These are phyloP conservation scores for Russula compacta DNA, from an alignment of 768 basidiomycete genomes.

Conservation along the genomic window DNA sequence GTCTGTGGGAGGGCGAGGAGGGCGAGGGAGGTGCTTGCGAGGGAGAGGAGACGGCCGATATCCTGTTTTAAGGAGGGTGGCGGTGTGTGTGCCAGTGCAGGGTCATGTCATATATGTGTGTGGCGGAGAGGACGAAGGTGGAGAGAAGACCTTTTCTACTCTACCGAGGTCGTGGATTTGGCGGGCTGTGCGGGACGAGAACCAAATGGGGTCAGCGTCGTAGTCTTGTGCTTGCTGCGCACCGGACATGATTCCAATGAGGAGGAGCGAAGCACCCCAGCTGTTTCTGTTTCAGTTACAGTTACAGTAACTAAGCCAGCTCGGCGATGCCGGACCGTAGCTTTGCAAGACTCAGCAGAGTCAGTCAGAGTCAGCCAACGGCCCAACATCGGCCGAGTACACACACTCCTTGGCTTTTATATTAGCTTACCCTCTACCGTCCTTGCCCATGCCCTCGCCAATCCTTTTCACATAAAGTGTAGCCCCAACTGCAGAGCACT, in stretches of 20 bases:
- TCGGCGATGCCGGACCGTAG: no score
- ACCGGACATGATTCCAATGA: no score
- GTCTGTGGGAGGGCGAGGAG: conserved; percentile 79
- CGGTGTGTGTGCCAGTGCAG: background rate
- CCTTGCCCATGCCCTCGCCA: conserved; percentile 2
- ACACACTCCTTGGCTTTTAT: background rate
- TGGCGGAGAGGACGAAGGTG: background rate
- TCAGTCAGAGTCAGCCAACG: background rate
- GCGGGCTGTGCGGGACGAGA: conserved; percentile 67
- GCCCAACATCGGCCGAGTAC: no score
- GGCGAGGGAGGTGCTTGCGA: conserved; percentile 72
- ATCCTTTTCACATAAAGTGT: background rate
- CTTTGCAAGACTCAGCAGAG: background rate
- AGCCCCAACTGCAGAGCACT: background rate
- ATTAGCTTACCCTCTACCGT: background rate
- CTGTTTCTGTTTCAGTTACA: no score
- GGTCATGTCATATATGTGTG: background rate
- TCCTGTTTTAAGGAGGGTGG: conserved; percentile 37
- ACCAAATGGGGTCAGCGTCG: conserved; percentile 60
- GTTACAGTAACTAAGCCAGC: no score
- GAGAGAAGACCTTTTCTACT: conserved; percentile 58
- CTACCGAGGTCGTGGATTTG: conserved; percentile 75
- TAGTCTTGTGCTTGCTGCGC: background rate
- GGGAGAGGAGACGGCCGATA: conserved; percentile 62
- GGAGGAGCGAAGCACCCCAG: no score